A percentile compares a stretch with the other conserved stretches of the same genome.
Evolutionary conservation across 345 rosid species (phyloP).

Genomic region (Moricandia moricandioides): DNA sequence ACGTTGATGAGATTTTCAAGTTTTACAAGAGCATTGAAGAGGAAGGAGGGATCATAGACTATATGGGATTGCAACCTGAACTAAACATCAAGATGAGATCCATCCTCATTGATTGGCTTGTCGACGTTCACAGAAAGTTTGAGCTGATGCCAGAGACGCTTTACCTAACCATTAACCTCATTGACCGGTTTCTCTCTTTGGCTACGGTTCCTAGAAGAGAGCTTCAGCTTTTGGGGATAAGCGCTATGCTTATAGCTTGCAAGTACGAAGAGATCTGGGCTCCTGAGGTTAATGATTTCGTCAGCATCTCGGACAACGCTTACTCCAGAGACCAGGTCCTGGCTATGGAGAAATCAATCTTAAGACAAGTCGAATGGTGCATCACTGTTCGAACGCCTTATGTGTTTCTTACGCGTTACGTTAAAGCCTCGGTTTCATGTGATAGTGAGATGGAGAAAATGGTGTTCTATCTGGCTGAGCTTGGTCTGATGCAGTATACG

Average conservation of each 20-base stretch:
- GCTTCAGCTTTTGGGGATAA: constrained; percentile 68
- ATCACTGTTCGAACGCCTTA: constrained; percentile 75
- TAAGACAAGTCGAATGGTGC: constrained; percentile 68
- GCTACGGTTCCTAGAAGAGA: constrained; percentile 56
- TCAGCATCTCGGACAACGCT: constrained; percentile 70
- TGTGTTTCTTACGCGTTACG: constrained; percentile 67
- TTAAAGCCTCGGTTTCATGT: constrained; percentile 60
- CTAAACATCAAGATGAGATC: constrained; percentile 25
- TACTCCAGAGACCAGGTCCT: constrained; percentile 64
- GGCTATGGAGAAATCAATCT: constrained; percentile 68
- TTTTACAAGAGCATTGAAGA: constrained; percentile 4
- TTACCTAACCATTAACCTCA: constrained; percentile 20
- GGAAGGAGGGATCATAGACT: constrained; percentile 16
- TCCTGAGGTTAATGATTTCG: constrained; percentile 79
- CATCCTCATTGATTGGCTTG: constrained; percentile 19
- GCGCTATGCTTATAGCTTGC: constrained; percentile 80
- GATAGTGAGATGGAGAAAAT: constrained; percentile 62
- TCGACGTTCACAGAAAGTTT: constrained; percentile 21
- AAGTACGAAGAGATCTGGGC: constrained; percentile 97
- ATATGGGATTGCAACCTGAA: constrained; percentile 27
- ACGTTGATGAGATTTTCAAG: constrained; percentile 18
- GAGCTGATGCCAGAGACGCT: constrained; percentile 31
- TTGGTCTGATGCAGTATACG: constrained; percentile 15
- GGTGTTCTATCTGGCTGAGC: constrained; percentile 57
- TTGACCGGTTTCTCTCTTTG: constrained; percentile 41